Evolutionary conservation across 345 rosid genomes (phyloP).

Genomic region (Reutealis trisperma): DNA sequence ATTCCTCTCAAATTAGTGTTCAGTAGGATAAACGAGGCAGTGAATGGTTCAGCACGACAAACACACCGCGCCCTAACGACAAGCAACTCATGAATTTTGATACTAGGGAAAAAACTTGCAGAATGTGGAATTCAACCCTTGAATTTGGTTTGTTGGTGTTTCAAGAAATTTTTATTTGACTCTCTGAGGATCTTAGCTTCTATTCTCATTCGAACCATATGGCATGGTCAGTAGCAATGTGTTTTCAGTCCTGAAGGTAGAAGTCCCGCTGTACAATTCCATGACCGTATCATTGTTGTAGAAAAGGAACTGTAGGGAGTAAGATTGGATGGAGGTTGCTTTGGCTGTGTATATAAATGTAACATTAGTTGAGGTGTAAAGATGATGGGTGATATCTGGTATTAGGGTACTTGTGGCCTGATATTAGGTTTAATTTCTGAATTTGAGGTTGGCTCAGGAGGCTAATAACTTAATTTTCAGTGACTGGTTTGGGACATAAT

Average conservation of each 20-base stretch:
- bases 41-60: conserved; percentile 61
- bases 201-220: background rate
- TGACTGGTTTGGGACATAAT: conserved; percentile 12
- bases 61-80: conserved; percentile 17
- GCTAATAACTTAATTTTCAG: conserved; percentile 8
- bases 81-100: conserved; percentile 15
- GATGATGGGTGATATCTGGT: conserved; percentile 16
- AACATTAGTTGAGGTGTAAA: conserved; percentile 30
- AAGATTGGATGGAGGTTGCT: conserved; percentile 4
- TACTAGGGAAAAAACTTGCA: background rate
- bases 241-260: conserved; percentile 9
- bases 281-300: background rate
- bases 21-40: conserved; percentile 82
- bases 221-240: background rate
- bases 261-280: conserved; percentile 7
- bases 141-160: background rate
- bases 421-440: conserved; percentile 19
- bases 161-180: background rate
- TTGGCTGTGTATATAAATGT: conserved; percentile 21
- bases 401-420: conserved; percentile 11
- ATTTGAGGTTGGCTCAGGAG: conserved; percentile 7
- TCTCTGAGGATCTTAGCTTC: background rate
- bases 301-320: background rate
- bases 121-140: conserved; percentile 7
- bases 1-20: conserved; percentile 88